phyloP scores from a whole-genome alignment of 208 protist species.

The Trypanosoma theileri region DNA sequence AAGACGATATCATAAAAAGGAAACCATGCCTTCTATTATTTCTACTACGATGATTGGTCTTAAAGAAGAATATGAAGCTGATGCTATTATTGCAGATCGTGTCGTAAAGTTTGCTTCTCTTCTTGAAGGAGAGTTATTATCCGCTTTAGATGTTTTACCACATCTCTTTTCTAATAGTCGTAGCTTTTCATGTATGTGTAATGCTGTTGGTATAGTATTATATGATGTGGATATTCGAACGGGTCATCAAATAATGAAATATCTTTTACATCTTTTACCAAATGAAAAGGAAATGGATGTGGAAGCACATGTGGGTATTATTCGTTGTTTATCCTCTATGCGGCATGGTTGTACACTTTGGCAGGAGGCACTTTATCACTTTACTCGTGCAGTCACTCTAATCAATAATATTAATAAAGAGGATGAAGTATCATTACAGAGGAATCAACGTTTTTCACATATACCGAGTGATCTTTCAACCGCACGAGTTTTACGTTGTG shows the following conservation, averaged over 20 bases:
- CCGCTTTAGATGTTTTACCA: background rate
- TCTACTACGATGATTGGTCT: background rate
- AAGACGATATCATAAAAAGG: slow-evolving; percentile 8
- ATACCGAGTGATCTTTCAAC: slow-evolving; percentile 7
- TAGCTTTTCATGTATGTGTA: slow-evolving; percentile 26
- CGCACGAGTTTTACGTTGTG: slow-evolving; percentile 24
- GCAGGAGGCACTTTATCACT: slow-evolving; percentile 20
- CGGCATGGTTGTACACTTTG: slow-evolving; percentile 29
- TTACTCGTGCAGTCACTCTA: background rate
- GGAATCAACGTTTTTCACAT: background rate
- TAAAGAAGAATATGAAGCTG: slow-evolving; percentile 17
- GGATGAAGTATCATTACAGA: background rate
- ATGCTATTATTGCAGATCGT: background rate
- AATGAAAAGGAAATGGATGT: slow-evolving; percentile 12
- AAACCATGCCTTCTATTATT: background rate
- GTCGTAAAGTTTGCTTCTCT: slow-evolving; percentile 28
- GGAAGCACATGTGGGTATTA: slow-evolving; percentile 9
- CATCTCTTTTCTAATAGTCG: slow-evolving; percentile 3
- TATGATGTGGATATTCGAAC: slow-evolving; percentile 23
- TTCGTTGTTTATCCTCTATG: slow-evolving; percentile 26
- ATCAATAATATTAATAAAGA: background rate
- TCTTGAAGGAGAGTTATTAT: slow-evolving; percentile 11
- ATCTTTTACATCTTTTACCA: slow-evolving; percentile 17
- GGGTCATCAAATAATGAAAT: slow-evolving; percentile 14
- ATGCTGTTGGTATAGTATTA: slow-evolving; percentile 21